Evolutionary conservation across 2,329 filamentous ascomycete species (phyloP), one percentile per base, ranked within the genome.

Genomic region (Zasmidium angulare): DNA sequence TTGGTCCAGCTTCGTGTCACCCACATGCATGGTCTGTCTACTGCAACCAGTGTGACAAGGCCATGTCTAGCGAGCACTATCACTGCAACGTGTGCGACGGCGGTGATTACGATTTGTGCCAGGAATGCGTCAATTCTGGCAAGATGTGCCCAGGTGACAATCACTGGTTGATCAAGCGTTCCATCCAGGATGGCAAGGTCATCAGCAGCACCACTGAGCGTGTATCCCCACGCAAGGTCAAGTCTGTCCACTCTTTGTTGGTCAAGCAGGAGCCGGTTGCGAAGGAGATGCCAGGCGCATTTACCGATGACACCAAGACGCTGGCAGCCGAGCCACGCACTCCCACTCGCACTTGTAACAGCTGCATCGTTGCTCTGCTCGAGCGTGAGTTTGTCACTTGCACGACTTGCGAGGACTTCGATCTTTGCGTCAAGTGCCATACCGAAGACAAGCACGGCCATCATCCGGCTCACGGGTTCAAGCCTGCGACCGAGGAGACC

Each of bases 161-260:
- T 63, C 95, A 99, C 78, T 97, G 92, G 93, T 82, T 99, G 76
- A 93, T 98, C 75, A 97, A 96, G 84, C 89, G 95, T 59, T 86
- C 86, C 63, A 85, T 96, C 63, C 82, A 88, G 69, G 84, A 92
- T 60, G 93, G 93, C 53, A 82, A 86, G 64, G 87, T 97, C 58
- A 84, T 91, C 66, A 91, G 86, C 76, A 97, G 93, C 81, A 91
- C 85, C 21, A 97, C 93, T 1, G 90, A 96, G 77, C 89, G 83
- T 22, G 82, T 96, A 59, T 61, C 66, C 19, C 69, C 76, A 22
- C 80, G 80, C 69, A 62, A 63, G 49, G 55, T 68, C 47, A 68
- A 72, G 59, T 50, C 64, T 1, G 60, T 66, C 56, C 67, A n/a
- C n/a, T n/a, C 58, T 51, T 57, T 63, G 19, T 40, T 55, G 10